Conservation (phyloP, 2,329 filamentous ascomycete species). For the Seiridium cupressi region DNA sequence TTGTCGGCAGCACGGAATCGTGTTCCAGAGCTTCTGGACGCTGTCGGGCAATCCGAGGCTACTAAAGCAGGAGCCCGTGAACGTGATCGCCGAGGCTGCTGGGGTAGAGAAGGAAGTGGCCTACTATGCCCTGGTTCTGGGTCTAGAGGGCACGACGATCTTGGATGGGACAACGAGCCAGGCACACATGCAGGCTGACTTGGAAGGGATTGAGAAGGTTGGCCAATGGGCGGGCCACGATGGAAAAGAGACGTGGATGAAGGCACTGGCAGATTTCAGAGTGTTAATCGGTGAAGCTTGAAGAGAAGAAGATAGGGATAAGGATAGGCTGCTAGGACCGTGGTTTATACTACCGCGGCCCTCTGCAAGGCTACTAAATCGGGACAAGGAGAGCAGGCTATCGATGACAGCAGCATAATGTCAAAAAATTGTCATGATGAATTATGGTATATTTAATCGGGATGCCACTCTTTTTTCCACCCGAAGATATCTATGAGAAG, state of each 20-base stretch:
- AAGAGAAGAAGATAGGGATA: neutral
- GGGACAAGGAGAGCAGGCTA: too few species aligned
- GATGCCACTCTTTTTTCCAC: too few species aligned
- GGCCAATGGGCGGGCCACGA: constrained; percentile 40
- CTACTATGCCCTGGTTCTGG: constrained; percentile 48
- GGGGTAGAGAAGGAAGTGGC: constrained; percentile 37
- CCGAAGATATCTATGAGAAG: too few species aligned
- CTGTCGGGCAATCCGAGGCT: constrained; percentile 44
- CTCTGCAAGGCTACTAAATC: too few species aligned
- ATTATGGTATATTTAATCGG: too few species aligned
- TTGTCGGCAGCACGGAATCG: constrained; percentile 38
- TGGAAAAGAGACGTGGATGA: constrained; percentile 45
- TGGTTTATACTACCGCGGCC: too few species aligned
- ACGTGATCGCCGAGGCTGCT: constrained; percentile 41
- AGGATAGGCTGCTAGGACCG: too few species aligned
- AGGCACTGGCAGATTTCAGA: constrained; percentile 47
- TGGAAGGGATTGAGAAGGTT: constrained; percentile 41
- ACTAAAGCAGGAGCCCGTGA: constrained; percentile 43
- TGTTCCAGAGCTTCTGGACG: constrained; percentile 56
- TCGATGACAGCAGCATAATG: too few species aligned
- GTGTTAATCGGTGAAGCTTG: constrained; percentile 19
- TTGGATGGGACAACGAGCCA: constrained; percentile 45
- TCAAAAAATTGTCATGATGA: too few species aligned
- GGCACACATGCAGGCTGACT: constrained; percentile 47
- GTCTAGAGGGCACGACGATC: constrained; percentile 38